Base-by-base conservation (phyloP, 805 yeast species). In the Candida xyloterini region DNA sequence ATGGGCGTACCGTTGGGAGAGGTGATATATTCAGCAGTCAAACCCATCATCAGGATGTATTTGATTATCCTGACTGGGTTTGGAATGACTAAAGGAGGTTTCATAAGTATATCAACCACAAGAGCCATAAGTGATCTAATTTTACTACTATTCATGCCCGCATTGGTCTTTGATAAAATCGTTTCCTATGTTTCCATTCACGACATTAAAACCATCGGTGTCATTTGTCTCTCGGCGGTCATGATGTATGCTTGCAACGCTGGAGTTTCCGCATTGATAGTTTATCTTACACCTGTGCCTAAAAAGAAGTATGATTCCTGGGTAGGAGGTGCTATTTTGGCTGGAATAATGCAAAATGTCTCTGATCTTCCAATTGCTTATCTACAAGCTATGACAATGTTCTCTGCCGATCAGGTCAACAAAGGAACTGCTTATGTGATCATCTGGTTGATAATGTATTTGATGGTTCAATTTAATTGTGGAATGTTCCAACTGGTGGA, bases 321-420 rank as follows among this genome's bases (percentile, higher is more conserved):
- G 90, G 62, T 72, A 18, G 88, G 88, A 25, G 89, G 90, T 0
- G 73, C 81, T 9, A 45, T 83, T 10, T 73, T 81, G 6, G 88
- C 83, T 1, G 87, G 88, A 3, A 65, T 81, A 48, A 74, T 84
- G 61, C 87, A 87, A 24, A 84, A 84, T 56, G 83, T 83, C 33
- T 74, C 84, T 23, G 93, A 84, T 56, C 66, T 84, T 33, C 93
- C 93, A 1, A 82, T 84, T 48, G 90, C 91, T 0, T 83, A 81
- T 53, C 52, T 84, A 34, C 87, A 81, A 51, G 81, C 85, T 1
- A 66, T 83, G 60, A 74, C 76, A 2, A 46, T 57, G 15, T 59
- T 63, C 29, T 73, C 75, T 10, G 29, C 34, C 6, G 50, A 40
- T 7, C 51, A 63, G 46, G 55, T 51, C n/a, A 53, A 62, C 33